Evolutionary conservation across 2,329 filamentous ascomycete genomes (phyloP).

Genomic region (Botrytis galanthina): DNA sequence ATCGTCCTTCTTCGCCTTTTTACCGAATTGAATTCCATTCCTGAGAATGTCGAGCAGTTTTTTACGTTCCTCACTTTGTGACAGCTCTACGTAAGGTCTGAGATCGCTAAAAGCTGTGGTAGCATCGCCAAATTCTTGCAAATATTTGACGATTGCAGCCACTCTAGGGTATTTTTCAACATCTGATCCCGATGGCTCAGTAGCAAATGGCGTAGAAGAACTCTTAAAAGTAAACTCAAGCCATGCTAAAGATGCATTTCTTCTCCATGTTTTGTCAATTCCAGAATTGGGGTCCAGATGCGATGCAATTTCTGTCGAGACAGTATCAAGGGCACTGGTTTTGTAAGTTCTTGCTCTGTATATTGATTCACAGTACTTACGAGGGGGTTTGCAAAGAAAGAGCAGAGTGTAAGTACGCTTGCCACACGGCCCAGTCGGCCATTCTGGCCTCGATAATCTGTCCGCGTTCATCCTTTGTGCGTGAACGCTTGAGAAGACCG

Average conservation of each 20-base stretch:
- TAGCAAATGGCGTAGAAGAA: slow-evolving; percentile 15
- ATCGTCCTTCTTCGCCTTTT: not conserved
- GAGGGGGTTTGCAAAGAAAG: slow-evolving; percentile 26
- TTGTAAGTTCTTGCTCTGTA: slow-evolving; percentile 1
- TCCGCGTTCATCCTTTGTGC: slow-evolving; percentile 33
- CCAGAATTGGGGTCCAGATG: slow-evolving; percentile 35
- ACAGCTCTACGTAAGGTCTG: slow-evolving; percentile 31
- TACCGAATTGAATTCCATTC: slow-evolving; percentile 13
- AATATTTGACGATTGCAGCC: slow-evolving; percentile 32
- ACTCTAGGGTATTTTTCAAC: slow-evolving; percentile 20
- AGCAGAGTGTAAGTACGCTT: slow-evolving; percentile 35
- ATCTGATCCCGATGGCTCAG: slow-evolving; percentile 2
- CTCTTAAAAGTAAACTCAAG: slow-evolving; percentile 31
- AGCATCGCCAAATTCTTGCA: slow-evolving; percentile 35
- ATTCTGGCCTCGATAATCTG: slow-evolving; percentile 34
- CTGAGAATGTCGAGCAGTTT: slow-evolving; percentile 24
- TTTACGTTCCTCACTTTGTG: slow-evolving; percentile 27
- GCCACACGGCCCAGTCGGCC: slow-evolving; percentile 39
- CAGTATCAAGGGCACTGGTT: slow-evolving; percentile 13
- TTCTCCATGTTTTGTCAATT: slow-evolving; percentile 38
- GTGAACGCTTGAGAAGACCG: slow-evolving; percentile 33
- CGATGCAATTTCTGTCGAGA: slow-evolving; percentile 34
- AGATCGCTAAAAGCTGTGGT: slow-evolving; percentile 38
- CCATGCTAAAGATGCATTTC: slow-evolving; percentile 39
- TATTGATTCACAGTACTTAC: slow-evolving; percentile 28